Base-by-base conservation (phyloP, 306 rosid species). In the Vigna nakashimae region DNA sequence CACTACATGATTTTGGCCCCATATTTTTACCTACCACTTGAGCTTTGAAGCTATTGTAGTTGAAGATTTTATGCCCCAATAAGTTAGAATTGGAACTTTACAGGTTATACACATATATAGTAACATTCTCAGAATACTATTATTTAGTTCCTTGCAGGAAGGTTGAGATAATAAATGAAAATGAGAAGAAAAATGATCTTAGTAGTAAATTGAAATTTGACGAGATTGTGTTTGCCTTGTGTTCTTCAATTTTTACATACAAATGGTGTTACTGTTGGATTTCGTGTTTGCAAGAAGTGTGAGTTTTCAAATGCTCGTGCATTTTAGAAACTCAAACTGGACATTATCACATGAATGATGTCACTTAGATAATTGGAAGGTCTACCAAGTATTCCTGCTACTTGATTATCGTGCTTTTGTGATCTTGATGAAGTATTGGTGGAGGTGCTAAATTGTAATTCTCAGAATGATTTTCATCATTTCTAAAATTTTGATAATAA, bases 361-460 rank as follows among this genome's bases (percentile, higher is more conserved):
- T 20, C 50, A 45, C 6, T 34, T 65, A 9, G 10, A 48, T 30
- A 48, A 45, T 57, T 62, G 60, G 67, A 42, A 56, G 34, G 83
- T 79, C 67, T 20, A 26, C 56, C 79, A 51, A 30, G 40, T 59
- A 52, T 34, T 32, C 67, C 49, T 66, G 24, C 56, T 28, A 24
- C 9, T 22, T 66, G 69, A n/a, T 16, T 42, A 65, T 42, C 8
- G 5, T 4, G 59, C 65, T 79, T 57, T 53, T 40, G 16, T 49
- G 32, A 36, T 82, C 28, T 40, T 32, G 26, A 16, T 30, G 43
- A 9, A 69, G 22, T 40, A 20, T 14, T 69, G 9, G 2, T 59
- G 53, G 14, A 28, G 12, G 32, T 75, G 75, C 36, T 62, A 24
- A 20, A 49, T 34, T 49, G n/a, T 76, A 14, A 46, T 45, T 70